Evolutionary conservation across 1,284 basidiomycete species (phyloP).

Genomic region (Ceratobasidium papillatum): DNA sequence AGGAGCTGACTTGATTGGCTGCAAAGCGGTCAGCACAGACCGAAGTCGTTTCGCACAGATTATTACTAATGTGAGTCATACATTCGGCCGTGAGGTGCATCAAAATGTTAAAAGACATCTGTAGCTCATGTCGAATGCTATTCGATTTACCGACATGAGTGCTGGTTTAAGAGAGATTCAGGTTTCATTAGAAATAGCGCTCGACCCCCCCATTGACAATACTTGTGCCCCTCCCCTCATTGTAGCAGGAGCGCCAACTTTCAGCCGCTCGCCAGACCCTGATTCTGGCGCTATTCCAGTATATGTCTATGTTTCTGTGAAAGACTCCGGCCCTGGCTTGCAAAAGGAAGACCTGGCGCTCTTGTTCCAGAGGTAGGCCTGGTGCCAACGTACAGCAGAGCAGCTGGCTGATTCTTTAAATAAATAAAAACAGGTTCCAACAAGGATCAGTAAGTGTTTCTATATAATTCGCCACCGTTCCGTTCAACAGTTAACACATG

Average conservation of each 20-base stretch:
- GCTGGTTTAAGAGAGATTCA: constrained; percentile 44
- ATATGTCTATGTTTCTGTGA: constrained; percentile 48
- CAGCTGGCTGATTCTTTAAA: neutral
- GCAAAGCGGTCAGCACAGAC: constrained; percentile 45
- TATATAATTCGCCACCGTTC: too few relatives aligned
- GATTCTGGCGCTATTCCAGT: constrained; percentile 26
- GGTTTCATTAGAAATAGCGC: constrained; percentile 47
- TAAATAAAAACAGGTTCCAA: constrained; percentile 45
- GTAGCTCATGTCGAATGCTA: constrained; percentile 39
- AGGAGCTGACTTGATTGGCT: constrained; percentile 44
- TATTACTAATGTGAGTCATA: constrained; percentile 46
- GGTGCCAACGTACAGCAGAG: neutral
- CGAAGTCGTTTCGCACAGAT: constrained; percentile 48
- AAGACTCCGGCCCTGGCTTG: constrained; percentile 49
- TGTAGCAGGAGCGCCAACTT: neutral
- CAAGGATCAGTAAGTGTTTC: constrained; percentile 46
- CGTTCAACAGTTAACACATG: too few relatives aligned
- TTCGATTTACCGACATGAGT: constrained; percentile 44
- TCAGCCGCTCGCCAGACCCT: constrained; percentile 4
- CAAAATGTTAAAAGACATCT: neutral
- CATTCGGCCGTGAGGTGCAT: constrained; percentile 39
- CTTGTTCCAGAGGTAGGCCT: constrained; percentile 46
- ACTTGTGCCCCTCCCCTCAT: constrained; percentile 24
- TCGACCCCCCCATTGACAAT: constrained; percentile 42
- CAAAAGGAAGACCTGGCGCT: constrained; percentile 47